Evolutionary conservation across 768 basidiomycete species (phyloP).

Genomic region (Saitozyma podzolica): DNA sequence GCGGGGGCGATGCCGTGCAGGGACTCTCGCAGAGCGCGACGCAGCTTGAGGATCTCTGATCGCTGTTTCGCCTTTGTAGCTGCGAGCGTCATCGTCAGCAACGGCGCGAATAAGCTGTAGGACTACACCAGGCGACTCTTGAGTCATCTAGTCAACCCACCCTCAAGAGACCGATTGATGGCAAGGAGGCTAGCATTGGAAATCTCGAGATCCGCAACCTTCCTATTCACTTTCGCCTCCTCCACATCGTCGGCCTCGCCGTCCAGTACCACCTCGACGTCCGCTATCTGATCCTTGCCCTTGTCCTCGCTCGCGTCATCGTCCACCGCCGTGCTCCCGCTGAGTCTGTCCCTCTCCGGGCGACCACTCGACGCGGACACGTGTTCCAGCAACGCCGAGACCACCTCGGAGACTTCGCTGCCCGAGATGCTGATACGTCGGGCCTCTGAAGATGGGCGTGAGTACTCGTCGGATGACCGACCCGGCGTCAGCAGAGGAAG

Average conservation of each 20-base stretch:
- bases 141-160: slow-evolving; percentile 17
- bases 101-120: neutral
- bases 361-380: neutral
- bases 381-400: neutral
- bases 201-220: slow-evolving; percentile 51
- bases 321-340: neutral
- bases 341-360: neutral
- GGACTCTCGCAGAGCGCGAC: slow-evolving; percentile 36
- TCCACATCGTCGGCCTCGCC: slow-evolving; percentile 16
- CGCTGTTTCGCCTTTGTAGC: slow-evolving; percentile 44
- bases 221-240: slow-evolving; percentile 41
- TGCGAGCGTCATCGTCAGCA: slow-evolving; percentile 5
- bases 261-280: neutral
- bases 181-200: slow-evolving; percentile 47
- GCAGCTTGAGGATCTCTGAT: slow-evolving; percentile 36
- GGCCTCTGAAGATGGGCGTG: neutral
- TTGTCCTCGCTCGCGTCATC: neutral
- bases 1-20: slow-evolving; percentile 14
- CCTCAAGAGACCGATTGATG: slow-evolving; percentile 48
- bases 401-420: neutral
- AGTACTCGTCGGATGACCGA: neutral
- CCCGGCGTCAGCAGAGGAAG: neutral
- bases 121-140: too few species aligned
- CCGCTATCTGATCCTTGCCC: neutral
- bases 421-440: neutral